Evolutionary conservation across 441 rosid species (phyloP).

Genomic region (Sinapis alba): DNA sequence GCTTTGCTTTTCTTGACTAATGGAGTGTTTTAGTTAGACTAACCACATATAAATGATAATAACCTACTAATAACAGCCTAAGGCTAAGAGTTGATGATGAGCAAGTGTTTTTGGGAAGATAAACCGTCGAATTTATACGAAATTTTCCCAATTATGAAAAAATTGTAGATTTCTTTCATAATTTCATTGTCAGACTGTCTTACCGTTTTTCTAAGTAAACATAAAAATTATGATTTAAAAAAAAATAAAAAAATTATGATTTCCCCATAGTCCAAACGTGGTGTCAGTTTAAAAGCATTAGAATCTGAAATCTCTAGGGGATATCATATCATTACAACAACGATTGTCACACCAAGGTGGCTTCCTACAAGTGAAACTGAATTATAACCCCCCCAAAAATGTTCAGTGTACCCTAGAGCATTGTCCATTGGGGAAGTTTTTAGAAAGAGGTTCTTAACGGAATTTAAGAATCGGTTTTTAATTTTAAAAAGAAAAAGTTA

Average conservation of each 20-base stretch:
- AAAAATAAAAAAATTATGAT: too few species aligned
- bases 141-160: not conserved
- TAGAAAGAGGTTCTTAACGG: too few species aligned
- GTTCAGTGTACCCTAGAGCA: too few species aligned
- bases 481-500: too few species aligned
- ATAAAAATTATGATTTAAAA: not conserved
- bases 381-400: too few species aligned
- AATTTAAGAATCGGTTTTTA: too few species aligned
- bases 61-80: not conserved
- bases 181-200: not conserved
- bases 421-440: too few species aligned
- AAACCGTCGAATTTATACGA: not conserved
- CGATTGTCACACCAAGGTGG: too few species aligned
- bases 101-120: not conserved
- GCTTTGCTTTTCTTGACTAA: not conserved
- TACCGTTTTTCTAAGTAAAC: not conserved
- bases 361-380: too few species aligned
- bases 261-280: not conserved
- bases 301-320: not conserved
- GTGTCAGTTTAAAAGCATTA: not conserved
- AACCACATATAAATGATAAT: not conserved
- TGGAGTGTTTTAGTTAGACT: not conserved
- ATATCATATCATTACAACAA: too few species aligned
- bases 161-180: not conserved
- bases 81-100: not conserved